Evolutionary conservation across 1,284 basidiomycete genomes (phyloP).

Genomic region (Ustilago vetiveriae): DNA sequence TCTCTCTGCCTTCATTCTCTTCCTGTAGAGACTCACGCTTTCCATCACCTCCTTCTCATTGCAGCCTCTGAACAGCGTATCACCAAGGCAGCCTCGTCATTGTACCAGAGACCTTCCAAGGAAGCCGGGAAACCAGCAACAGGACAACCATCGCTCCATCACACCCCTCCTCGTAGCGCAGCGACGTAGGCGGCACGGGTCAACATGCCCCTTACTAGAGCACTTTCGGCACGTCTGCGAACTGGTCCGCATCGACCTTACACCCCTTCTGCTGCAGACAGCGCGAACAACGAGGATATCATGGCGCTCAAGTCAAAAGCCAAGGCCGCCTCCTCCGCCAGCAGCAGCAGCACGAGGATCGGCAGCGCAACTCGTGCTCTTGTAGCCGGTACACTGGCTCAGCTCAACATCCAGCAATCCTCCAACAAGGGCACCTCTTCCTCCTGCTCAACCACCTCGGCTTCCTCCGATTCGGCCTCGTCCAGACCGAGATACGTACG

Average conservation of each 20-base stretch:
- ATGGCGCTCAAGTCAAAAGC: slow-evolving; percentile 24
- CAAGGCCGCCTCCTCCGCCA: slow-evolving; percentile 6
- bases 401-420: slow-evolving; percentile 24
- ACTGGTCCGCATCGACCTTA: slow-evolving; percentile 19
- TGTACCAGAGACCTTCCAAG: too few relatives aligned
- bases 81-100: too few relatives aligned
- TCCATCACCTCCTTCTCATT: too few relatives aligned
- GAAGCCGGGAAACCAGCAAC: background rate
- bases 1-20: too few relatives aligned
- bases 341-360: background rate
- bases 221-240: slow-evolving; percentile 30
- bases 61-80: too few relatives aligned
- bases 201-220: slow-evolving; percentile 43
- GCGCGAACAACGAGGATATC: slow-evolving; percentile 12
- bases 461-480: slow-evolving; percentile 15
- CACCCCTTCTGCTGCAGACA: slow-evolving; percentile 1
- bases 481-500: slow-evolving; percentile 21
- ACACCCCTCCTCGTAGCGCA: background rate
- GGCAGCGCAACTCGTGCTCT: slow-evolving; percentile 15
- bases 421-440: slow-evolving; percentile 18
- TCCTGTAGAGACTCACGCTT: too few relatives aligned
- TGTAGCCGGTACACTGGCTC: slow-evolving; percentile 18
- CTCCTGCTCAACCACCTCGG: slow-evolving; percentile 8
- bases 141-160: background rate
- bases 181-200: too few relatives aligned